phyloP scores from a whole-genome alignment of 176 grass and related monocot species.

The Musa itinerans region DNA sequence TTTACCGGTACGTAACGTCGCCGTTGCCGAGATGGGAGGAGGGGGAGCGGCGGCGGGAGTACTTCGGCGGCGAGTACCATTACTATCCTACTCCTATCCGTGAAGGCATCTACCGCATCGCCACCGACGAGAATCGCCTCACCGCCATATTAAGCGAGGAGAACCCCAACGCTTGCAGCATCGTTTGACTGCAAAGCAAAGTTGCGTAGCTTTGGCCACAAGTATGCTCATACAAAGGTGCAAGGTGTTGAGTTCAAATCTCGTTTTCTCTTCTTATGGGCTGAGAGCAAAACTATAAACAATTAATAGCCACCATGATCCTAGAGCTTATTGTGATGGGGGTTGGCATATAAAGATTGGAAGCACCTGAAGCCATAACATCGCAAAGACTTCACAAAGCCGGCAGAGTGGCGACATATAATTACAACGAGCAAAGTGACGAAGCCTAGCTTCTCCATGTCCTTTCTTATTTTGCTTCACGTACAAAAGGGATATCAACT shows the following conservation, averaged over 20 bases:
- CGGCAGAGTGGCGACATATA: not conserved
- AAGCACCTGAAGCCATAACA: not conserved
- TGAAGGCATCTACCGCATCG: conserved; percentile 82
- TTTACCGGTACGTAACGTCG: conserved; percentile 53
- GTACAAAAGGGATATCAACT: not conserved
- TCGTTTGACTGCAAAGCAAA: conserved; percentile 35
- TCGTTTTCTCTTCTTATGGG: too few relatives aligned
- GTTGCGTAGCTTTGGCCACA: not conserved
- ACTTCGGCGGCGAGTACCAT: conserved; percentile 79
- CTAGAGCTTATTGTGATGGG: too few relatives aligned
- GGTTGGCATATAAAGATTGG: not conserved
- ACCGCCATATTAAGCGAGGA: conserved; percentile 95
- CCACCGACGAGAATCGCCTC: conserved; percentile 79
- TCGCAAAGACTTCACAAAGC: not conserved
- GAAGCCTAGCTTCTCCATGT: not conserved
- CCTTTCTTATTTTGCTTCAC: not conserved
- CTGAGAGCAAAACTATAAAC: too few relatives aligned
- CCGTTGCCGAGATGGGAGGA: conserved; percentile 73
- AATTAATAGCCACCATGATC: too few relatives aligned
- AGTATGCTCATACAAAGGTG: too few relatives aligned
- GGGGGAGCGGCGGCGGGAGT: conserved; percentile 49
- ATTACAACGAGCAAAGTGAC: not conserved
- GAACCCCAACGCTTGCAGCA: conserved; percentile 88
- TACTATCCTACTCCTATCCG: conserved; percentile 84
- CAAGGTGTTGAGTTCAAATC: too few relatives aligned